Base-by-base conservation (phyloP, 106 monocot genomes). In the Allium cepa region DNA sequence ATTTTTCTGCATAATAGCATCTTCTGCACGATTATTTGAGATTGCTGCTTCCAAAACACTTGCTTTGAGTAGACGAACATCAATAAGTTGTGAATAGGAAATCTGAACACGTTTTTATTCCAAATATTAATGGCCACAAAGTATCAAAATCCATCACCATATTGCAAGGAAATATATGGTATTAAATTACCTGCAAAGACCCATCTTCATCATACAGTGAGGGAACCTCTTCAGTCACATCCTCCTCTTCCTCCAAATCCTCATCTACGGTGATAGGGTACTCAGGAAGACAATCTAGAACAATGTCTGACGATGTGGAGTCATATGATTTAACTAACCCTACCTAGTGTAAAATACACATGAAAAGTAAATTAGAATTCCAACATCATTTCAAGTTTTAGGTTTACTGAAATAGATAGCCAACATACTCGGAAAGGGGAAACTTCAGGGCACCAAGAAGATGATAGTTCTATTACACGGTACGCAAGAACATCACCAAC, bases 371-470 rank as follows among this genome's bases (percentile, higher is more conserved):
- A 27, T 27, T 61, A 26, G 3, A 47, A 63, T 63, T 1, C 2
- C 14, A 46, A 63, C 48, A 2, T 18, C 8, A 17, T 3, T 10
- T 36, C 36, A 36, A 36, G 36, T 36, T 36, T 36, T 36, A 36
- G 36, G 36, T 36, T 36, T 15, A 65, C 0, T 7, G 9, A 15
- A 49, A 9, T 28, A 17, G 46, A 26, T 11, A 53, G 10, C 76
- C 13, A 47, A 51, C 84, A 67, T 92, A 99, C 99, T 45, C 93
- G 79, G 67, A 81, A 84, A 52, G 87, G 50, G 77, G 99, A 99
- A 64, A 99, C 80, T 62, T 93, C 92, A 53, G 99, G 99, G 60
- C 90, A 93, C 92, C 87, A 93, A 15, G 87, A 80, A 27, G 92
- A 85, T 49, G 99, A 90, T 61, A 99, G 62, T 64, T 99, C 99